phyloP scores from a whole-genome alignment of 345 rosid genomes.

The Sisymbrium altissimum region DNA sequence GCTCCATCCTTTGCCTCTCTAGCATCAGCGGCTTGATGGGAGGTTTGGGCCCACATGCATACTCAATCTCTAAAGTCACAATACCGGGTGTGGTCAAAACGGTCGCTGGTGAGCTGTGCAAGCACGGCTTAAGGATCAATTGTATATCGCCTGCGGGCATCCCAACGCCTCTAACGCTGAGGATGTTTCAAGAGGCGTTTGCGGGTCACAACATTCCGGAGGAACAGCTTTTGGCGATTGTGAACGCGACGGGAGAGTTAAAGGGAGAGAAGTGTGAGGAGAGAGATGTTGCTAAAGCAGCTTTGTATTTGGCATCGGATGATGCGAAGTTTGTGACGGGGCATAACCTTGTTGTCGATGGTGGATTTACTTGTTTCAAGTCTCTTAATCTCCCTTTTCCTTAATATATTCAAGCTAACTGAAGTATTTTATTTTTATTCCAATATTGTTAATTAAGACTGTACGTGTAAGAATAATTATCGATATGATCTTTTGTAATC shows the following conservation, averaged over 20 bases:
- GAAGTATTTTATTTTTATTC: not conserved
- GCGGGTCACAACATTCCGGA: constrained; percentile 33
- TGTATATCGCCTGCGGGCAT: constrained; percentile 70
- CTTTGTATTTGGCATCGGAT: constrained; percentile 39
- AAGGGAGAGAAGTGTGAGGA: constrained; percentile 68
- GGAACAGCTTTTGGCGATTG: constrained; percentile 44
- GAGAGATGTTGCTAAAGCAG: constrained; percentile 58
- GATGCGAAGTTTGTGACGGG: constrained; percentile 45
- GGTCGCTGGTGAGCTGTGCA: constrained; percentile 60
- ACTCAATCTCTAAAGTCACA: constrained; percentile 57
- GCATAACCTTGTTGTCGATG: constrained; percentile 42
- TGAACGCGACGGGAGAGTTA: constrained; percentile 58
- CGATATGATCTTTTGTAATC: not conserved
- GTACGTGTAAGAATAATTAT: not conserved
- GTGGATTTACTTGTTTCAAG: constrained; percentile 66
- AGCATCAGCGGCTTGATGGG: constrained; percentile 81
- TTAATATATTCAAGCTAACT: not conserved
- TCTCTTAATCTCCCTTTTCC: constrained; percentile 49
- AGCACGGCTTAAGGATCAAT: constrained; percentile 56
- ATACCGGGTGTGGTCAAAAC: constrained; percentile 67
- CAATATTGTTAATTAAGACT: not conserved
- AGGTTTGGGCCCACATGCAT: constrained; percentile 72
- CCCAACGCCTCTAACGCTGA: constrained; percentile 50
- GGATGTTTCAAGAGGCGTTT: constrained; percentile 31
- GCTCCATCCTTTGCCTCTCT: constrained; percentile 67